Evolutionary conservation across 129 eudicot genomes (phyloP).

Genomic region (Escallonia rubra): DNA sequence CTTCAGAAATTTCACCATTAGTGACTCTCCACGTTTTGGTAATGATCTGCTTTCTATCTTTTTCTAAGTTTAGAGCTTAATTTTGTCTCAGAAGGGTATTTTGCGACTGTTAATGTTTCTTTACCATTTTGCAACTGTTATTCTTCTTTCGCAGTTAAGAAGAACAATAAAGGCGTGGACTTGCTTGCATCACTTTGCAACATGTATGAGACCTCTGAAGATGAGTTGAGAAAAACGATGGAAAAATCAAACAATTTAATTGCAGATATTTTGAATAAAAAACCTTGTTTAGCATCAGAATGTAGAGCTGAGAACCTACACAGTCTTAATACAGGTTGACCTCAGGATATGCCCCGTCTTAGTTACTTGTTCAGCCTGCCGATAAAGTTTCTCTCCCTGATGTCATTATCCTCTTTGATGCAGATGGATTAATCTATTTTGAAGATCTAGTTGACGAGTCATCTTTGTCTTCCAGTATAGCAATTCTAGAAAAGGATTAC

Average conservation of each 20-base stretch:
- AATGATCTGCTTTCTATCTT: slow-evolving; percentile 14
- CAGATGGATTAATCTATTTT: slow-evolving; percentile 76
- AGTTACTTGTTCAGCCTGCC: not conserved
- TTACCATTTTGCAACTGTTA: not conserved
- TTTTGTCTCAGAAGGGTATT: too few relatives aligned
- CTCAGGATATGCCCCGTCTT: not conserved
- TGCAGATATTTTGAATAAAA: slow-evolving; percentile 51
- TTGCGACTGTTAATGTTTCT: not conserved
- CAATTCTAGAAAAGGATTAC: slow-evolving; percentile 71
- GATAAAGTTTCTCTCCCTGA: not conserved
- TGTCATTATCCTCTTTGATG: slow-evolving; percentile 4
- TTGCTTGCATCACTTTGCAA: slow-evolving; percentile 84
- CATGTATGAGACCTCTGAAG: slow-evolving; percentile 76
- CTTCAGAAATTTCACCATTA: slow-evolving; percentile 48
- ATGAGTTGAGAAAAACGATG: slow-evolving; percentile 63
- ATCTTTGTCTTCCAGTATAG: slow-evolving; percentile 45
- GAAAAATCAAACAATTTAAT: slow-evolving; percentile 64
- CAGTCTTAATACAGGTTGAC: slow-evolving; percentile 58
- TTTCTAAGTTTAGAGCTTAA: not conserved
- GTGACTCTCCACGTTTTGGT: slow-evolving; percentile 71
- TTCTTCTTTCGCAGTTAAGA: slow-evolving; percentile 45
- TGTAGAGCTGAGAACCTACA: slow-evolving; percentile 47
- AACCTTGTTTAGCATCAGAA: slow-evolving; percentile 65
- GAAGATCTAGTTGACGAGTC: slow-evolving; percentile 69
- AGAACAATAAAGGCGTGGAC: slow-evolving; percentile 56